Conservation (phyloP, 768 basidiomycete species). For the Leccinum rimulosum region DNA sequence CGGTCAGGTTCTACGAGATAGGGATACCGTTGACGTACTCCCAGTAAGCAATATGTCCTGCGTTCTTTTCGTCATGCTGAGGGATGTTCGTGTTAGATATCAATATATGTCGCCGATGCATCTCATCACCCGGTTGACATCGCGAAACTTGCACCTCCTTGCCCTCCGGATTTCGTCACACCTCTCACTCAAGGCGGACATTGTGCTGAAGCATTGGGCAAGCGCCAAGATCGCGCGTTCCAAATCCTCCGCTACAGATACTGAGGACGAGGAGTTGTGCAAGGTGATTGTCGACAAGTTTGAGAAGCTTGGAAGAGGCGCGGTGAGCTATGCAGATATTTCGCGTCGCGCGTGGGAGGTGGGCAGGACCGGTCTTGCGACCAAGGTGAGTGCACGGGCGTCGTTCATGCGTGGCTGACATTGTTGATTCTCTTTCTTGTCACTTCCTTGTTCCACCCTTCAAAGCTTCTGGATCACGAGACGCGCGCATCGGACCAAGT, state of each 20-base stretch:
- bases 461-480: slow-evolving; percentile 88
- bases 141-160: slow-evolving; percentile 87
- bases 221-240: slow-evolving; percentile 83
- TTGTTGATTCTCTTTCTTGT: not conserved
- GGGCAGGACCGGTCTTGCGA: slow-evolving; percentile 76
- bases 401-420: not conserved
- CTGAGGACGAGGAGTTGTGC: slow-evolving; percentile 78
- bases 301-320: slow-evolving; percentile 68
- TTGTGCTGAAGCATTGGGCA: slow-evolving; percentile 95
- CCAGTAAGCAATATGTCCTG: slow-evolving; percentile 53
- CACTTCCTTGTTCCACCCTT: not conserved
- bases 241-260: slow-evolving; percentile 55
- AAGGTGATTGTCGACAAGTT: slow-evolving; percentile 88
- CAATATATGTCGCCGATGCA: slow-evolving; percentile 75
- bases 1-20: slow-evolving; percentile 86
- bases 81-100: slow-evolving; percentile 51
- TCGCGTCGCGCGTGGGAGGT: slow-evolving; percentile 92
- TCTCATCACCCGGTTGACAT: slow-evolving; percentile 78
- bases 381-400: slow-evolving; percentile 54
- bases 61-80: slow-evolving; percentile 2
- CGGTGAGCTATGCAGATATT: slow-evolving; percentile 93
- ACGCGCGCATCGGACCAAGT: slow-evolving; percentile 88
- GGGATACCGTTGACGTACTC: slow-evolving; percentile 91
- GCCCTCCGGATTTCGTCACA: slow-evolving; percentile 88
- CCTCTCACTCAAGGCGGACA: slow-evolving; percentile 78